A percentile compares a stretch with the other conserved stretches of the same genome.
Evolutionary conservation across 1,284 basidiomycete species (phyloP).

Genomic region (Leccinum insolens): DNA sequence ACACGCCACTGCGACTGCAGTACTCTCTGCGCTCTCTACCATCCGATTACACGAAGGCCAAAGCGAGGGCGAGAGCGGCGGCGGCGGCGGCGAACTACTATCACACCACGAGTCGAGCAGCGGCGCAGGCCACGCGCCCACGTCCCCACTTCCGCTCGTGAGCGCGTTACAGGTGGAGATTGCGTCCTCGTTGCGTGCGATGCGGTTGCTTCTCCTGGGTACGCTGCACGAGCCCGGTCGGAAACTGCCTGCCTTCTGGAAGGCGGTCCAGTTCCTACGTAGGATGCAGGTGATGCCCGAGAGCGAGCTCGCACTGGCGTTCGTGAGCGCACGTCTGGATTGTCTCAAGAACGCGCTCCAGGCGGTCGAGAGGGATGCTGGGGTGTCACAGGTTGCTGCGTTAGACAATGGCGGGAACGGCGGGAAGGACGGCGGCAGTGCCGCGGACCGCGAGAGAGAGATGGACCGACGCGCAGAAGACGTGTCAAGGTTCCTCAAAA

Average conservation of each 20-base stretch:
- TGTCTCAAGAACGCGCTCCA: constrained; percentile 52
- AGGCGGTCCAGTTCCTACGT: constrained; percentile 83
- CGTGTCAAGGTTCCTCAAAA: constrained; percentile 76
- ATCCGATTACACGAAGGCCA: constrained; percentile 19
- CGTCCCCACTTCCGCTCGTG: constrained; percentile 47
- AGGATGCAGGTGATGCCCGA: constrained; percentile 72
- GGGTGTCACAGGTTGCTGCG: constrained; percentile 22
- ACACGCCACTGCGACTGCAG: constrained; percentile 34
- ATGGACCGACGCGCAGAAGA: constrained; percentile 64
- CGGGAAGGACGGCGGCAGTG: constrained; percentile 13
- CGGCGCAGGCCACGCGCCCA: neutral
- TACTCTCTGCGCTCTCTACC: constrained; percentile 31
- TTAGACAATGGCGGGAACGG: constrained; percentile 14
- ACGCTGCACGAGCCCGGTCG: constrained; percentile 79
- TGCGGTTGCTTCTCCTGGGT: constrained; percentile 70
- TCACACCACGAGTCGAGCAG: constrained; percentile 18
- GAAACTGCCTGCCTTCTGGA: constrained; percentile 89
- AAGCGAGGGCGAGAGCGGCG: neutral
- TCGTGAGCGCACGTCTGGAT: constrained; percentile 63
- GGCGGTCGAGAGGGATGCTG: constrained; percentile 45
- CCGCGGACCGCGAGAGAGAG: constrained; percentile 37
- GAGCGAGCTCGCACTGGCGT: constrained; percentile 66
- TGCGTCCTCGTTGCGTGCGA: constrained; percentile 70
- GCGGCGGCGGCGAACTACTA: constrained; percentile 14
- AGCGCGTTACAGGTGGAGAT: constrained; percentile 73